These are phyloP conservation scores for Saprolegnia parasitica DNA, from an alignment of 352 stramenopile species.

Conservation along the genomic window DNA sequence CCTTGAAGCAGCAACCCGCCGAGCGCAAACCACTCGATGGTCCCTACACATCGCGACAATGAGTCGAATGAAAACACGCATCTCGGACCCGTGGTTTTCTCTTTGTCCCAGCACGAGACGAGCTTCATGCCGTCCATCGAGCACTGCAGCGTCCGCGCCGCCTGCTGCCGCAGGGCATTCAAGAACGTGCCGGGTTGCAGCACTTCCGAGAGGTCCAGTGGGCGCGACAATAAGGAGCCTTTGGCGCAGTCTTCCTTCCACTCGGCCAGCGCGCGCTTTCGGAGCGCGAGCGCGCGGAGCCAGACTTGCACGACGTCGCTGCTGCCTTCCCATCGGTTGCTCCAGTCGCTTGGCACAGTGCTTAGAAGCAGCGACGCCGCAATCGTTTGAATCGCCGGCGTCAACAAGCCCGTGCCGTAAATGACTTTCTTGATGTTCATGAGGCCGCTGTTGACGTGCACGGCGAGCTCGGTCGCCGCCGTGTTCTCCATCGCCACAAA, in stretches of 20 bases:
- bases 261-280: slow-evolving; percentile 73
- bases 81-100: slow-evolving; percentile 36
- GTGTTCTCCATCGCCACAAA: slow-evolving; percentile 91
- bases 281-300: slow-evolving; percentile 72
- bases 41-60: slow-evolving; percentile 30
- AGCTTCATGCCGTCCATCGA: slow-evolving; percentile 90
- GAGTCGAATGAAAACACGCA: slow-evolving; percentile 17
- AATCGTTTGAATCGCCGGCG: slow-evolving; percentile 79
- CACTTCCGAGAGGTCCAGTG: slow-evolving; percentile 85
- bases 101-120: slow-evolving; percentile 84
- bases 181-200: slow-evolving; percentile 93
- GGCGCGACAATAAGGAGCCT: slow-evolving; percentile 66
- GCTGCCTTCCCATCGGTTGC: slow-evolving; percentile 72
- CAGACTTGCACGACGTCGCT: slow-evolving; percentile 59
- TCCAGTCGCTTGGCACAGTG: slow-evolving; percentile 74
- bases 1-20: slow-evolving; percentile 80
- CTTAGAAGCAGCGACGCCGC: slow-evolving; percentile 70
- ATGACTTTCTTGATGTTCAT: slow-evolving; percentile 85
- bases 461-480: slow-evolving; percentile 62
- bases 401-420: slow-evolving; percentile 87
- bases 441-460: slow-evolving; percentile 67
- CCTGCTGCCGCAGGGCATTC: slow-evolving; percentile 91
- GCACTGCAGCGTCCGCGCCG: slow-evolving; percentile 67
- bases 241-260: slow-evolving; percentile 67
- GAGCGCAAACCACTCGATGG: slow-evolving; percentile 74